Evolutionary conservation across 805 yeast species (phyloP).

Genomic region (Teunomyces atbi): DNA sequence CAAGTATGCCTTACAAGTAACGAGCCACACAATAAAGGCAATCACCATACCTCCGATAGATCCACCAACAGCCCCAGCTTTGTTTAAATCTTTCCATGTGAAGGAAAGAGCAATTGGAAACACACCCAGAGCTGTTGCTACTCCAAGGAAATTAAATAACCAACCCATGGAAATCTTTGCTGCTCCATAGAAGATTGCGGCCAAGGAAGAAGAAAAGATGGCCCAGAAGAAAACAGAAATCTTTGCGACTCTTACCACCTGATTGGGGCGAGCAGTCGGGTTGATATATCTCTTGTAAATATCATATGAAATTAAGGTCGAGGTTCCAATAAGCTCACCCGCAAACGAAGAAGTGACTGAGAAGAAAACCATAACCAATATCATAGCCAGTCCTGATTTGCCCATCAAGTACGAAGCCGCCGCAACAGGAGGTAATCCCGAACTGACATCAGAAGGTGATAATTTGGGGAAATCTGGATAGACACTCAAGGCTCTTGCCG

Average conservation of each 20-base stretch:
- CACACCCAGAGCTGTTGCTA: conserved; percentile 26
- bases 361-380: conserved; percentile 33
- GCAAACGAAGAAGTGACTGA: conserved; percentile 43
- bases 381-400: conserved; percentile 26
- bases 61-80: conserved; percentile 37
- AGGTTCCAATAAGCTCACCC: conserved; percentile 41
- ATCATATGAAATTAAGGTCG: conserved; percentile 31
- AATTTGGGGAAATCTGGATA: conserved; percentile 20
- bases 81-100: conserved; percentile 33
- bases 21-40: conserved; percentile 39
- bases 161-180: conserved; percentile 31
- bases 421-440: conserved; percentile 22
- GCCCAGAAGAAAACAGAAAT: conserved; percentile 22
- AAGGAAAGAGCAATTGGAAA: conserved; percentile 22
- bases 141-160: conserved; percentile 35
- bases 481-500: conserved; percentile 30
- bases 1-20: conserved; percentile 30
- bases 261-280: conserved; percentile 20
- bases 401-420: conserved; percentile 22
- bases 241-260: conserved; percentile 23
- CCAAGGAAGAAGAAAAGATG: conserved; percentile 17
- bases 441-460: conserved; percentile 15
- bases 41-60: conserved; percentile 34
- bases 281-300: conserved; percentile 24
- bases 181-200: conserved; percentile 24